These are phyloP conservation scores for Vickermania spadyakhi DNA, from an alignment of 208 protist species.

Conservation along the genomic window DNA sequence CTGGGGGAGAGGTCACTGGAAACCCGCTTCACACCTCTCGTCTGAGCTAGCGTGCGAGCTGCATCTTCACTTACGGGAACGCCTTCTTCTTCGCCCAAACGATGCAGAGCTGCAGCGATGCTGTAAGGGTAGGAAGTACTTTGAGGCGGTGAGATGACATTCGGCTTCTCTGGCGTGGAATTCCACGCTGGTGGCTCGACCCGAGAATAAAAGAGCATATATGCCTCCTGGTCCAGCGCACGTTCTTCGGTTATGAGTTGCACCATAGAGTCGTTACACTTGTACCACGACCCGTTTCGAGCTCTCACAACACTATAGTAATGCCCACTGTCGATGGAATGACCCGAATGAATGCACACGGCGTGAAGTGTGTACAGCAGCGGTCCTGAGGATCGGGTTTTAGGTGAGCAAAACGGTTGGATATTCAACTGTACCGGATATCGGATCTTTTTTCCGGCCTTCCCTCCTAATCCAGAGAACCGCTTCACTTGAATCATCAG, in stretches of 20 bases:
- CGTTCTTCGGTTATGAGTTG: slow-evolving; percentile 45
- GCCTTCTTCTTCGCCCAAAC: no score
- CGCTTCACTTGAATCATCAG: slow-evolving; percentile 88
- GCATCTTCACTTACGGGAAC: not conserved
- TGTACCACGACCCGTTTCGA: slow-evolving; percentile 77
- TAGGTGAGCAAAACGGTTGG: slow-evolving; percentile 36
- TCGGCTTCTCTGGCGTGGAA: no score
- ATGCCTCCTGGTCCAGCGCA: slow-evolving; percentile 66
- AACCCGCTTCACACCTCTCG: not conserved
- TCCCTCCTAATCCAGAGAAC: slow-evolving; percentile 54
- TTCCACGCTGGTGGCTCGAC: slow-evolving; percentile 12
- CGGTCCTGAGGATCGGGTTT: not conserved
- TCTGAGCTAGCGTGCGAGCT: not conserved
- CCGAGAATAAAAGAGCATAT: slow-evolving; percentile 87
- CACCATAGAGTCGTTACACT: slow-evolving; percentile 78
- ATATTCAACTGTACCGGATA: slow-evolving; percentile 63
- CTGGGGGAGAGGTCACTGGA: not conserved
- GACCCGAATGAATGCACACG: slow-evolving; percentile 83
- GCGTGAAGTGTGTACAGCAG: slow-evolving; percentile 78
- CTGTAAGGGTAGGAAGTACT: no score
- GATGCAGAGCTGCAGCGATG: no score
- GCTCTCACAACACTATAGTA: slow-evolving; percentile 85
- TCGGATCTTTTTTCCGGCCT: slow-evolving; percentile 52
- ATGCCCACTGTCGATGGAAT: slow-evolving; percentile 74
- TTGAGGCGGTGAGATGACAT: no score